Base-by-base conservation (phyloP, 2,329 filamentous ascomycete genomes). In the Colletotrichum sp. region DNA sequence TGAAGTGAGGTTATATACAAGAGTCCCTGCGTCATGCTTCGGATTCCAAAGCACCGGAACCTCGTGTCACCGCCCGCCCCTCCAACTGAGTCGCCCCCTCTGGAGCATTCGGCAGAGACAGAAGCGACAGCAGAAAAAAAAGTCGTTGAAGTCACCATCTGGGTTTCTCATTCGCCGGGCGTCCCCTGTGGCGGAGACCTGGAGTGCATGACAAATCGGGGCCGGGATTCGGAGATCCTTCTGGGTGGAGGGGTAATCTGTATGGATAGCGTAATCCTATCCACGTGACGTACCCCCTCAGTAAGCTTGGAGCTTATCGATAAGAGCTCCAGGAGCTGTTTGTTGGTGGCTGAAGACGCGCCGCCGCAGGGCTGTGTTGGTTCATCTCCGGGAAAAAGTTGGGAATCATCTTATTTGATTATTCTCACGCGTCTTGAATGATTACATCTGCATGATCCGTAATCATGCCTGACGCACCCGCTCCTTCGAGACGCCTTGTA, bases 161-260 rank as follows among this genome's bases (percentile, higher is more conserved):
- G 28, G 32, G 15, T 15, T 22, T 9, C 44, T 36, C 26, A 52
- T 32, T 55, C 64, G 28, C 64, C 32, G 10, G 64, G 64, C 30
- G 24, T 18, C 36, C 64, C 64, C 8, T 55, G 44, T 44, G 69
- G 63, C 64, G 44, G 52, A 22, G 67, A 72, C 68, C n/a, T 75
- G 62, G 72, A 71, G 68, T 75, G 52, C 72, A 75, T 75, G 72
- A 75, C 72, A 72, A 72, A 75, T 75, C 68, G 68, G 72, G 28
- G 34, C 34, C 44, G 60, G 59, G 60, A 39, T 59, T 75, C 72
- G 72, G 68, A 75, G 62, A 67, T 65, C 59, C 12, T 65, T 52
- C 44, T 7, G 10, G 0, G 44, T 48, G 44, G 44, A 48, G 44
- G 44, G 44, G 44, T 48, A 48, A 48, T 48, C 44, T 22, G 18